A percentile compares a stretch with the other conserved stretches of the same genome.
phyloP scores from a whole-genome alignment of 2,329 filamentous ascomycete genomes.

The Calycina herbarum region DNA sequence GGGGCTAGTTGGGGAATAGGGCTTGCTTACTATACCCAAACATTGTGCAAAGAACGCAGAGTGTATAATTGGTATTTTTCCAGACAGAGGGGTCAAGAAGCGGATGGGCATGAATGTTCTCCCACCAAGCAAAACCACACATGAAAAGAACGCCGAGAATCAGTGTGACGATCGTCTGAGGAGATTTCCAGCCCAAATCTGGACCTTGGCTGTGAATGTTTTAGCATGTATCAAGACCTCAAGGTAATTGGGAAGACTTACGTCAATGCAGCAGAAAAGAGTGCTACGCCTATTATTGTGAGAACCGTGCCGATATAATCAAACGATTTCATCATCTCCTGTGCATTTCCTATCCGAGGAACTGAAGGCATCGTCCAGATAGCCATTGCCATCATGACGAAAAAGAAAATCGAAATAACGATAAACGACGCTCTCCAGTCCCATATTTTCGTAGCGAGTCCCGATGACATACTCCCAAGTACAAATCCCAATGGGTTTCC shows the following conservation, averaged over 20 bases:
- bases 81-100: constrained; percentile 57
- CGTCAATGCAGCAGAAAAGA: constrained; percentile 31
- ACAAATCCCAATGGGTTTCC: constrained; percentile 45
- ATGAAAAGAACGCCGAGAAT: constrained; percentile 59
- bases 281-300: constrained; percentile 26
- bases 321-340: constrained; percentile 21
- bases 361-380: constrained; percentile 62
- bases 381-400: constrained; percentile 56
- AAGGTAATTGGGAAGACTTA: constrained; percentile 17
- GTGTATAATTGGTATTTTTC: constrained; percentile 62
- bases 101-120: constrained; percentile 51
- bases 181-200: constrained; percentile 61
- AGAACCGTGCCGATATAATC: constrained; percentile 31
- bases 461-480: constrained; percentile 56
- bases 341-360: constrained; percentile 39
- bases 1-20: neutral
- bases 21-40: constrained; percentile 51
- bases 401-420: constrained; percentile 63
- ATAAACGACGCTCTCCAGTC: constrained; percentile 65
- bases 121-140: constrained; percentile 60
- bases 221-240: constrained; percentile 8
- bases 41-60: constrained; percentile 49
- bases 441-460: constrained; percentile 59
- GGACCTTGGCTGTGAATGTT: constrained; percentile 25
- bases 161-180: constrained; percentile 62